These are phyloP conservation scores for Strobilomyces echinocephalus DNA, from an alignment of 768 basidiomycete species.

Conservation along the genomic window DNA sequence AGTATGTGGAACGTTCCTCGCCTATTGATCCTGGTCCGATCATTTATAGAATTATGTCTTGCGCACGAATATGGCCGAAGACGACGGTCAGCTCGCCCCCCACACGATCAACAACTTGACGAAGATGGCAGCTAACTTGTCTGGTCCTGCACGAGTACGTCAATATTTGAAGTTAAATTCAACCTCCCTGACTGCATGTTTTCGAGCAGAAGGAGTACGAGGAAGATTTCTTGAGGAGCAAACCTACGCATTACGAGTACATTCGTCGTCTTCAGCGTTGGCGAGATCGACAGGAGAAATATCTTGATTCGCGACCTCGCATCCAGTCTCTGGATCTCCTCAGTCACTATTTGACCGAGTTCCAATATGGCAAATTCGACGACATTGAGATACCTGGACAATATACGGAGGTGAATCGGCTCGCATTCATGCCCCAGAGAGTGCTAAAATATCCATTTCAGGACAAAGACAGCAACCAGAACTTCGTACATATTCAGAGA, in stretches of 20 bases:
- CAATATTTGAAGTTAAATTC: not conserved
- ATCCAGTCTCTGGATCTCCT: slow-evolving; percentile 79
- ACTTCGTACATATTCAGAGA: slow-evolving; percentile 85
- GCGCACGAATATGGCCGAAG: slow-evolving; percentile 61
- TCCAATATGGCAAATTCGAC: slow-evolving; percentile 95
- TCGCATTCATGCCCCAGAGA: not conserved
- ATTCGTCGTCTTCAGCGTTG: slow-evolving; percentile 86
- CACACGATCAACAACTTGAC: slow-evolving; percentile 52
- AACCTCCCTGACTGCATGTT: not conserved
- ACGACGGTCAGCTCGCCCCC: slow-evolving; percentile 58
- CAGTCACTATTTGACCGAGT: slow-evolving; percentile 93
- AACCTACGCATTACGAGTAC: slow-evolving; percentile 80
- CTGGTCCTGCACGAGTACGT: slow-evolving; percentile 54
- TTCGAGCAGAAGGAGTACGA: slow-evolving; percentile 74
- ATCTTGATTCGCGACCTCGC: slow-evolving; percentile 78
- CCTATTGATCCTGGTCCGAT: not conserved
- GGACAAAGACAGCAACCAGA: slow-evolving; percentile 93
- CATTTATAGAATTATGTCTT: slow-evolving; percentile 56
- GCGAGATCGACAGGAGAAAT: slow-evolving; percentile 85
- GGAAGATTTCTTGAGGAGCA: slow-evolving; percentile 79
- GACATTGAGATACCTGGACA: slow-evolving; percentile 99
- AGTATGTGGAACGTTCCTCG: slow-evolving; percentile 38
- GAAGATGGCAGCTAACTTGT: slow-evolving; percentile 59
- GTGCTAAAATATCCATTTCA: slow-evolving; percentile 30
- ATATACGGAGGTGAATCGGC: slow-evolving; percentile 78